A percentile compares a stretch with the other conserved stretches of the same genome.
These are phyloP conservation scores for Mercurialis annua DNA, from an alignment of 345 rosid species.

Conservation along the genomic window DNA sequence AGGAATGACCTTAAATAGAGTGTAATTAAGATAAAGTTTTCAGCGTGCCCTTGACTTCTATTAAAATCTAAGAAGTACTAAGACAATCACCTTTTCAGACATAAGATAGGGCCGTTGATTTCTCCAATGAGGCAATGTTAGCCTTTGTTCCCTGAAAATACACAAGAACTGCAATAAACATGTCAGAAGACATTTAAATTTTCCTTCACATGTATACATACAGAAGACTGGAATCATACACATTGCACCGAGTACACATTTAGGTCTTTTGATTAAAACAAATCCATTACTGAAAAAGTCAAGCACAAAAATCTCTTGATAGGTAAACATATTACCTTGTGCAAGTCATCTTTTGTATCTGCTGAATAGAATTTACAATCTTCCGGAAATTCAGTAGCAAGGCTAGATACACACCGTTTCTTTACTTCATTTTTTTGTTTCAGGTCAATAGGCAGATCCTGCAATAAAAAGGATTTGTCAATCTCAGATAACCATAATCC, in stretches of 20 bases:
- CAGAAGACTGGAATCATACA: conserved; percentile 1
- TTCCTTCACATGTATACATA: conserved; percentile 1
- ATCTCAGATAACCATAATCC: conserved; percentile 12
- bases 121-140: conserved; percentile 82
- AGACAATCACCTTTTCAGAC: conserved; percentile 59
- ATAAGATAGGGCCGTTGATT: conserved; percentile 74
- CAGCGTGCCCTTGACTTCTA: background rate
- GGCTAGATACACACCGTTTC: conserved; percentile 61
- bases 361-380: conserved; percentile 84
- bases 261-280: background rate
- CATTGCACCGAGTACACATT: background rate
- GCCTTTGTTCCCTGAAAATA: conserved; percentile 84
- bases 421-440: conserved; percentile 63
- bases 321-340: conserved; percentile 50
- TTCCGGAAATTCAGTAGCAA: conserved; percentile 76
- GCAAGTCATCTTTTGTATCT: conserved; percentile 88
- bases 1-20: background rate
- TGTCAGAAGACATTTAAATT: background rate
- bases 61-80: conserved; percentile 5
- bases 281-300: background rate
- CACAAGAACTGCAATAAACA: conserved; percentile 65
- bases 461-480: conserved; percentile 17
- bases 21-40: background rate
- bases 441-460: conserved; percentile 72
- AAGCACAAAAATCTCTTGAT: background rate